These are phyloP conservation scores for Saccharomycopsis hybrid DNA, from an alignment of 1,139 yeast genomes.

Conservation along the genomic window DNA sequence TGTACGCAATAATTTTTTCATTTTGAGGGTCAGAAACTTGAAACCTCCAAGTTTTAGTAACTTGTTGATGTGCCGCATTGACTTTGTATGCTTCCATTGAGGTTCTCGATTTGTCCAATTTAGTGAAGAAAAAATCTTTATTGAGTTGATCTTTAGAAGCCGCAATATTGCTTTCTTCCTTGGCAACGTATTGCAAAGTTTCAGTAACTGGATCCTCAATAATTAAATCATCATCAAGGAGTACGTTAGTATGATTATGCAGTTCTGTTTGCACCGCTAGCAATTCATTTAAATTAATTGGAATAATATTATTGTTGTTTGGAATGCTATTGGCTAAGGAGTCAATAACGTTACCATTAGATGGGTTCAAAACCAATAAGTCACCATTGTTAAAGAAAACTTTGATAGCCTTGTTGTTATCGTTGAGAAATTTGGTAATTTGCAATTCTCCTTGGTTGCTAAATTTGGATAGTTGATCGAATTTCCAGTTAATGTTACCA, in stretches of 20 bases:
- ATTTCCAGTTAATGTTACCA: conserved; percentile 39
- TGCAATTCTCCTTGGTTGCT: conserved; percentile 24
- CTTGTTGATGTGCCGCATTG: conserved; percentile 19
- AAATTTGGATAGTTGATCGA: conserved; percentile 37
- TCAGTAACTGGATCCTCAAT: conserved; percentile 14
- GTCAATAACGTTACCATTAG: conserved; percentile 8
- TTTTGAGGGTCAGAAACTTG: conserved; percentile 23
- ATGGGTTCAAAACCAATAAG: not conserved
- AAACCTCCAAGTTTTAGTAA: conserved; percentile 32
- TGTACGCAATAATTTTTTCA: conserved; percentile 33
- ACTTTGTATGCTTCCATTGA: conserved; percentile 27
- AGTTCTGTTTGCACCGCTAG: not conserved
- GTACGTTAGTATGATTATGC: not conserved
- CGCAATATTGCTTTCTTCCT: not conserved
- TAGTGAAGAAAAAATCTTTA: conserved; percentile 20
- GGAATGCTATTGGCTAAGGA: conserved; percentile 11
- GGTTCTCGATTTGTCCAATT: conserved; percentile 16
- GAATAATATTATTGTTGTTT: conserved; percentile 7
- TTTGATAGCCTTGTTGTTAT: conserved; percentile 22
- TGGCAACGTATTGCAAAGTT: not conserved
- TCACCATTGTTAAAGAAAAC: conserved; percentile 8
- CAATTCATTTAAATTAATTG: conserved; percentile 6
- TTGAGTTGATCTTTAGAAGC: not conserved
- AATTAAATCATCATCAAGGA: conserved; percentile 22
- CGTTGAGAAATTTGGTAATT: conserved; percentile 24